Evolutionary conservation across 306 rosid genomes (phyloP).

Genomic region (Inga leiocalycina): DNA sequence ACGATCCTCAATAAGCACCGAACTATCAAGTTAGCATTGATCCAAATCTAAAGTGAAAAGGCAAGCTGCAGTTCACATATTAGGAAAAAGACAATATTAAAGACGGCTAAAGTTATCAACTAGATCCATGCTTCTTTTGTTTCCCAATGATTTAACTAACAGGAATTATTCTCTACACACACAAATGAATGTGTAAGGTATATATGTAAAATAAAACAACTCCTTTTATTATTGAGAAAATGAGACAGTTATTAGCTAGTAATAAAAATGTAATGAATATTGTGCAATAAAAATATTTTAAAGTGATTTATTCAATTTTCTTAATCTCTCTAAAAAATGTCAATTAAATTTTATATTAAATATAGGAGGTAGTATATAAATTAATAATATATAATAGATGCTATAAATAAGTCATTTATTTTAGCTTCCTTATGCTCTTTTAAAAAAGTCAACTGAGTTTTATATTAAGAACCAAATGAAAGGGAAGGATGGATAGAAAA

Average conservation of each 20-base stretch:
- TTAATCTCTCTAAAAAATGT: too few species aligned
- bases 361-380: too few species aligned
- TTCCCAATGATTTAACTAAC: neutral
- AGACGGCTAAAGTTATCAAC: neutral
- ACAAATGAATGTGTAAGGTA: neutral
- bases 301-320: too few species aligned
- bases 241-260: neutral
- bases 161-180: neutral
- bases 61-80: neutral
- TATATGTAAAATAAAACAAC: neutral
- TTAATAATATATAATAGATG: too few species aligned
- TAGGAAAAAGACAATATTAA: neutral
- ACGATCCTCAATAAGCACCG: neutral
- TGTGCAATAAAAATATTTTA: too few species aligned
- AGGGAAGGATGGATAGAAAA: neutral
- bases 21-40: neutral
- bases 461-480: too few species aligned
- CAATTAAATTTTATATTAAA: too few species aligned
- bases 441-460: too few species aligned
- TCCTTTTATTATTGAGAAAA: neutral
- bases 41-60: neutral
- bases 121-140: neutral
- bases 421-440: too few species aligned
- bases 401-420: too few species aligned
- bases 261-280: neutral